Base-by-base conservation (phyloP, 2,329 filamentous ascomycete species). In the Xylariaceae sp. region DNA sequence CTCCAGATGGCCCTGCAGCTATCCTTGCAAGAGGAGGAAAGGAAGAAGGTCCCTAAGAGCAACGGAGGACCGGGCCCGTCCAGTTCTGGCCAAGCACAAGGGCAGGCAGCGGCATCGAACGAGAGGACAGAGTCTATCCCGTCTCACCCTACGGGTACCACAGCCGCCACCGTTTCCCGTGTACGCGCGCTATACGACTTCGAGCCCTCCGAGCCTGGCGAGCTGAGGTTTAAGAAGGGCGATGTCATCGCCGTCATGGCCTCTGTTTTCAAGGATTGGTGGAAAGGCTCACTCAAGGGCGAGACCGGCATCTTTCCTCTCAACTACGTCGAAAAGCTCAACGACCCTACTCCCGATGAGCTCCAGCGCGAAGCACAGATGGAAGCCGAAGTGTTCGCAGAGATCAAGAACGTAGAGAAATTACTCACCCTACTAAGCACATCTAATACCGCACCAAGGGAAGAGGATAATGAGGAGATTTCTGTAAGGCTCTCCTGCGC, bases 241-340 rank as follows among this genome's bases (percentile, higher is more conserved):
- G 94, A 99, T 68, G 88, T 97, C 39, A 99, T 99, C 69, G 93
- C 94, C 1, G 94, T 99, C 14, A 79, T 99, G 39, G 94, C 97
- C 72, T 97, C 92, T 1, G 94, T 97, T 1, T 99, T 95, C 75
- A 99, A 97, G 72, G 94, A 99, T 71, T 99, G 94, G 94, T 99
- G 94, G 94, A 93, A 96, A 63, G 94, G 94, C 1, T 96, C 92
- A 40, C 76, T 99, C 53, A 86, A 92, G 67, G 94, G 94, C 17
- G 90, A 97, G 71, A 97, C 91, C 6, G 94, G 94, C 62, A 99
- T 99, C 59, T 99, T 99, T 72, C 94, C 94, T 6, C 81, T 99
- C 59, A 99, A 99, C 74, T 99, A 99, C 66, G 94, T 99, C 14
- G 94, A 99, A 75, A 99, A 99, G 72, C 77, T 99, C 58, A 86